These are phyloP conservation scores for Prunus dulcis DNA, from an alignment of 306 rosid species.

Conservation along the genomic window DNA sequence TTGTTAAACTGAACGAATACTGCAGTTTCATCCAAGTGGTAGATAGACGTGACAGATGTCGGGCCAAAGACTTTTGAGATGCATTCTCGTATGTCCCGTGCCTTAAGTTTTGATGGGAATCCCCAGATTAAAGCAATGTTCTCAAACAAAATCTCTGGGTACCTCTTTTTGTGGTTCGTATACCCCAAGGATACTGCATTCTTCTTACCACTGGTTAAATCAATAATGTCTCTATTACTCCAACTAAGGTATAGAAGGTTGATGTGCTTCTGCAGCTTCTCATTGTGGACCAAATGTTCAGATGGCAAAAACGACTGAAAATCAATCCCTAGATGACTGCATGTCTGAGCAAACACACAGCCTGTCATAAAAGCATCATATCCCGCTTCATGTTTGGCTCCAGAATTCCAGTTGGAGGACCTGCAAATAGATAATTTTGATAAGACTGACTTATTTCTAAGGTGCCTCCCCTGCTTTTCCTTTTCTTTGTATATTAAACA, in stretches of 20 bases:
- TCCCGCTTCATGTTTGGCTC: slow-evolving; percentile 96
- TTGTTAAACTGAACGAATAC: slow-evolving; percentile 67
- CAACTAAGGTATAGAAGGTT: slow-evolving; percentile 82
- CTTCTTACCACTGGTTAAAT: slow-evolving; percentile 60
- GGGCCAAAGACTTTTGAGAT: slow-evolving; percentile 64
- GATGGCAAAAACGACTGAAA: slow-evolving; percentile 40
- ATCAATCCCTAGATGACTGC: slow-evolving; percentile 68
- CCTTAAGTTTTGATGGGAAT: slow-evolving; percentile 58
- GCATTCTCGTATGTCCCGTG: slow-evolving; percentile 53
- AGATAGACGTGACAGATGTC: slow-evolving; percentile 51
- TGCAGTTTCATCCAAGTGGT: slow-evolving; percentile 74
- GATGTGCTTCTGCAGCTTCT: slow-evolving; percentile 55
- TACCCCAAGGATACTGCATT: slow-evolving; percentile 32
- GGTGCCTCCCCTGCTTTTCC: slow-evolving; percentile 2
- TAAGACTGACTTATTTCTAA: slow-evolving; percentile 13
- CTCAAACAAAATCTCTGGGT: slow-evolving; percentile 48
- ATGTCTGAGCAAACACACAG: slow-evolving; percentile 78
- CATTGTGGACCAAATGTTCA: slow-evolving; percentile 50
- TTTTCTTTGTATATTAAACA: background rate
- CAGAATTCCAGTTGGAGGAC: slow-evolving; percentile 87
- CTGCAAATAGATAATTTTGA: slow-evolving; percentile 43
- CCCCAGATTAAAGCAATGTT: slow-evolving; percentile 81
- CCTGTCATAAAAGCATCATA: slow-evolving; percentile 99
- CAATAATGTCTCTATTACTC: slow-evolving; percentile 69
- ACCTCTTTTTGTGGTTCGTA: slow-evolving; percentile 34